phyloP scores from a whole-genome alignment of 495 filamentous ascomycete species.

The Xylaria castorea region DNA sequence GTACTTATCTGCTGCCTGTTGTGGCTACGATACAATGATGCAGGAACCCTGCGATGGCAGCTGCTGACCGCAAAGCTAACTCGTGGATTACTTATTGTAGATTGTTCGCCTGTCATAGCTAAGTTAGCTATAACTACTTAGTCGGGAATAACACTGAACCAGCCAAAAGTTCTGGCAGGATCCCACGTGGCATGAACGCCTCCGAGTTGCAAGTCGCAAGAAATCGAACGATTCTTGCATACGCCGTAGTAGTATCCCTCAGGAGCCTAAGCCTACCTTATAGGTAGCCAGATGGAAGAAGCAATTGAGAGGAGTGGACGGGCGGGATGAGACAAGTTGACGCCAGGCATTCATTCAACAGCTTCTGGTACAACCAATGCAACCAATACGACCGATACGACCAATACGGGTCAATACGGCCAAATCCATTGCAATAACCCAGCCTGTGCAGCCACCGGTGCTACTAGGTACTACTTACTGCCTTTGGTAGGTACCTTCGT shows the following conservation, averaged over 20 bases:
- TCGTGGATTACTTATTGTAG: too few species aligned
- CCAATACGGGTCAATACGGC: neutral
- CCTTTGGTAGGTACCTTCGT: too few species aligned
- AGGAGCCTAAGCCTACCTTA: too few species aligned
- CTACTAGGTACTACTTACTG: too few species aligned
- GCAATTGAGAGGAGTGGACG: neutral
- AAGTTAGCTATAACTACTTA: too few species aligned
- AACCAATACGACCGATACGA: neutral
- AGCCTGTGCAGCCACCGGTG: too few species aligned
- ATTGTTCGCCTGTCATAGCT: neutral
- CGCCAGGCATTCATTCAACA: slow-evolving; percentile 11
- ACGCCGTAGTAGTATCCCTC: neutral
- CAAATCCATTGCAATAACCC: neutral
- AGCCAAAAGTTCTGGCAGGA: neutral
- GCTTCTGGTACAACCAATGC: neutral
- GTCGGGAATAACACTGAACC: neutral
- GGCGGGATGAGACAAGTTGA: neutral
- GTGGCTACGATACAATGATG: too few species aligned
- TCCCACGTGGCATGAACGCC: slow-evolving; percentile 18
- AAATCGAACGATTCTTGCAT: slow-evolving; percentile 19
- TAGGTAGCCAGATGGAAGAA: slow-evolving; percentile 1
- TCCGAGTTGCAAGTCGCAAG: neutral
- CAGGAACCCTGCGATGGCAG: too few species aligned
- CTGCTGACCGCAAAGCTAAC: too few species aligned
- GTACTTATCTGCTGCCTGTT: too few species aligned